A percentile compares a stretch with the other conserved stretches of the same genome.
Conservation (phyloP, 1,139 yeast species). For the Casaregolazyma lundiana region DNA sequence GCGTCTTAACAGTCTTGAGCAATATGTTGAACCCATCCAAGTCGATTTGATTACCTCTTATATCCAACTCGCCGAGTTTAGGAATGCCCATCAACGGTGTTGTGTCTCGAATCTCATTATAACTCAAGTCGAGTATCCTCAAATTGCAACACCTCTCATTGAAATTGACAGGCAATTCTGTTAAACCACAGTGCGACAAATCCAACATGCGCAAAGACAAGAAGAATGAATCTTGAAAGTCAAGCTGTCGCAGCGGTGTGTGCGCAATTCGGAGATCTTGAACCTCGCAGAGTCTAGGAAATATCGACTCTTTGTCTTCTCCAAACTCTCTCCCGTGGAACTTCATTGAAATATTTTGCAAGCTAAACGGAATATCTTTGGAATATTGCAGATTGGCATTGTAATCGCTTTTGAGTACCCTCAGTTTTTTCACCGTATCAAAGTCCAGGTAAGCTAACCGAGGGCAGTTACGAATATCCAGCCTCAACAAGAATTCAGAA, state of each 20-base stretch:
- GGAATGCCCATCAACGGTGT: constrained; percentile 27
- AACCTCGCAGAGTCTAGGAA: constrained; percentile 20
- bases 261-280: constrained; percentile 28
- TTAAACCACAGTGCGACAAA: constrained; percentile 27
- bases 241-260: constrained; percentile 13
- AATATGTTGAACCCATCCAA: constrained; percentile 20
- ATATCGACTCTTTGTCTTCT: background rate
- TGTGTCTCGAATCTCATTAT: constrained; percentile 28
- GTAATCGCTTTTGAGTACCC: constrained; percentile 8
- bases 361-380: constrained; percentile 5
- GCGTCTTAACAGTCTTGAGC: constrained; percentile 21
- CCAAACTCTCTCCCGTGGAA: constrained; percentile 4
- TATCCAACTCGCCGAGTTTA: constrained; percentile 27
- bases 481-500: constrained; percentile 3
- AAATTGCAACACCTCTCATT: constrained; percentile 27
- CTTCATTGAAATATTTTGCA: constrained; percentile 4
- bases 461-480: constrained; percentile 3
- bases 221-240: constrained; percentile 24
- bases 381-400: constrained; percentile 15
- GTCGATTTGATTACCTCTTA: constrained; percentile 28
- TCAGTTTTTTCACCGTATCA: constrained; percentile 1
- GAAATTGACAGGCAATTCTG: constrained; percentile 27
- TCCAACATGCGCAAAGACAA: constrained; percentile 32
- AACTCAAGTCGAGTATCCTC: constrained; percentile 33
- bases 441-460: constrained; percentile 5